phyloP scores from a whole-genome alignment of 2,329 filamentous ascomycete genomes.

The Geosmithia flava region DNA sequence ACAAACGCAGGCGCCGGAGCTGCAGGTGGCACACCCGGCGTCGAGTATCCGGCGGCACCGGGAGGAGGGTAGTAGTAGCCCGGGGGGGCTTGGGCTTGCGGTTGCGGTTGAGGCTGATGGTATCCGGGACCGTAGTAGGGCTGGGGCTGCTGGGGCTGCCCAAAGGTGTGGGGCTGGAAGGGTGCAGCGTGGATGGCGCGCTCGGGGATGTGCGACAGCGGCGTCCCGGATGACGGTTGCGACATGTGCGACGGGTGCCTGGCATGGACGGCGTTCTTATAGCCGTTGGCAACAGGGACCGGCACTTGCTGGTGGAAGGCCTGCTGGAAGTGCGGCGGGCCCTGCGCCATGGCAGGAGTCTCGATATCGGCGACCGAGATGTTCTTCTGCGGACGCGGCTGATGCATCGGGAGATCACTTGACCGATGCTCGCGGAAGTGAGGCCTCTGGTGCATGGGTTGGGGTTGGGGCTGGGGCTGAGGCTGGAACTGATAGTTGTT shows the following conservation, averaged over 20 bases:
- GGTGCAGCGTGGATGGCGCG: slow-evolving; percentile 81
- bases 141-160: slow-evolving; percentile 27
- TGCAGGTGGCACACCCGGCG: slow-evolving; percentile 12
- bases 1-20: slow-evolving; percentile 43
- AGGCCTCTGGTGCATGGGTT: slow-evolving; percentile 46
- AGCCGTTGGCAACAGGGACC: slow-evolving; percentile 49
- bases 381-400: slow-evolving; percentile 87
- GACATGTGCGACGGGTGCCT: slow-evolving; percentile 59
- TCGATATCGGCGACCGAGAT: slow-evolving; percentile 92
- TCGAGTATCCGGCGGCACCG: not conserved
- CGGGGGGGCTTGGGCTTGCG: slow-evolving; percentile 16
- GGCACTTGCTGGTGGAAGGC: slow-evolving; percentile 96
- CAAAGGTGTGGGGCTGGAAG: slow-evolving; percentile 67
- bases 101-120: slow-evolving; percentile 15
- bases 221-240: slow-evolving; percentile 63
- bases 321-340: slow-evolving; percentile 69
- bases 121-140: slow-evolving; percentile 37
- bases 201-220: slow-evolving; percentile 84
- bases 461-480: slow-evolving; percentile 36
- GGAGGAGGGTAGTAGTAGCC: slow-evolving; percentile 1
- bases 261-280: slow-evolving; percentile 47
- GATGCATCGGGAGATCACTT: slow-evolving; percentile 64
- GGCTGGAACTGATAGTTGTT: not conserved
- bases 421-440: slow-evolving; percentile 41
- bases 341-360: slow-evolving; percentile 51